Conservation (phyloP, 768 basidiomycete genomes). For the Rhizopogon roseolus region DNA sequence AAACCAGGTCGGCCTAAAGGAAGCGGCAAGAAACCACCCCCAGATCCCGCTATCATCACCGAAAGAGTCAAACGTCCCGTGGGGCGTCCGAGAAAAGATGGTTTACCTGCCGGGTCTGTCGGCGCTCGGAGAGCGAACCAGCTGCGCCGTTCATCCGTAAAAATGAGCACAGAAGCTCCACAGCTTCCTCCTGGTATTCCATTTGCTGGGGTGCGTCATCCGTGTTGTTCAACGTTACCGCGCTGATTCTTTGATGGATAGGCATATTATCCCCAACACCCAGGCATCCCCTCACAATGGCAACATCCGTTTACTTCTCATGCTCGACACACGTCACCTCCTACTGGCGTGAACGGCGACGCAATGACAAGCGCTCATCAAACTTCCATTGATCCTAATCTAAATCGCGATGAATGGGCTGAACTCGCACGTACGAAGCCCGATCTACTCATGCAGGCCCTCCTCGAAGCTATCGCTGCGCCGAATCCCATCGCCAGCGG, state of each 20-base stretch:
- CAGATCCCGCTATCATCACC: slow-evolving; percentile 32
- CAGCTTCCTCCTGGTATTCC: slow-evolving; percentile 24
- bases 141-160: slow-evolving; percentile 34
- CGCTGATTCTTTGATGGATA: slow-evolving; percentile 7
- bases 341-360: slow-evolving; percentile 17
- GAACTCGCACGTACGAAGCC: slow-evolving; percentile 53
- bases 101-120: slow-evolving; percentile 72
- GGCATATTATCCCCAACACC: slow-evolving; percentile 29
- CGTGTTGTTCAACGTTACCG: neutral
- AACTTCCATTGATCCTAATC: slow-evolving; percentile 43
- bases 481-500: slow-evolving; percentile 59
- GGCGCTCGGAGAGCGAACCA: slow-evolving; percentile 38
- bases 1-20: slow-evolving; percentile 76
- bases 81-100: slow-evolving; percentile 77
- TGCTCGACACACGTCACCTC: slow-evolving; percentile 20
- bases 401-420: slow-evolving; percentile 61
- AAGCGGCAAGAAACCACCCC: slow-evolving; percentile 63
- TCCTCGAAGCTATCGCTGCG: slow-evolving; percentile 54
- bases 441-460: slow-evolving; percentile 49
- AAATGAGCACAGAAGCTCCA: slow-evolving; percentile 13
- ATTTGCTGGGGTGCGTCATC: slow-evolving; percentile 23
- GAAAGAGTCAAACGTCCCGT: slow-evolving; percentile 74
- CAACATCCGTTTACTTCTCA: slow-evolving; percentile 21
- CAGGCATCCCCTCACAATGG: slow-evolving; percentile 26
- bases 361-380: slow-evolving; percentile 14